Base-by-base conservation (phyloP, 2,329 filamentous ascomycete genomes). In the Metarhizium album region DNA sequence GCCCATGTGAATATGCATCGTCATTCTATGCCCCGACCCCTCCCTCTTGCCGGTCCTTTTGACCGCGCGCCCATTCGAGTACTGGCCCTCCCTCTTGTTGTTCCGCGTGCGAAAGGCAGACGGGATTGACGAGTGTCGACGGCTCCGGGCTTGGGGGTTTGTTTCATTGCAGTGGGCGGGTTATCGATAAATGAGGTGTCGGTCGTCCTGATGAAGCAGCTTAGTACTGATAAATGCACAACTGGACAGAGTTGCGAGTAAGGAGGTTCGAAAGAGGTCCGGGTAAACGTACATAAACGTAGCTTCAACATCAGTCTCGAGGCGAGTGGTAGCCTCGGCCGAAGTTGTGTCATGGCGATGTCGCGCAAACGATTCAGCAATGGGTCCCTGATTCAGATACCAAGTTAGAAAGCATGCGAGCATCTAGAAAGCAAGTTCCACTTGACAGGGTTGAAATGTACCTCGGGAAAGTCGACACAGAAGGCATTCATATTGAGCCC, bases 401-500 rank as follows among this genome's bases (percentile, higher is more conserved):
- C 37, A 40, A 35, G 35, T 33, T 42, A n/a, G 20, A 40, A n/a
- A n/a, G 37, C 9, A 14, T 14, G 31, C 3, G 7, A 11, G 29
- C 9, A 22, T 7, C 31, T 18, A 29, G 23, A 8, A 46, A 27
- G 42, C 37, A 29, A 13, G 33, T 14, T 35, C 33, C 11, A 35
- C 11, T 4, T 35, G 13, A 13, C 33, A 23, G n/a, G 23, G 20
- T 20, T 4, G 18, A 48, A 40, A 29, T 51, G 48, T 70, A 90
- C 90, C 80, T 98, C 93, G 0, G 90, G 87, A 57, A 96, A 98
- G 67, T 98, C 93, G 31, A 97, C 90, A 66, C 91, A 97, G 66
- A 97, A 98, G 1, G 93, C 93, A 67, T 96, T 97, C 90, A 98
- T 96, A 64, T 97, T 97, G 65, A 98, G 68, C 2, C 93, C 93